Evolutionary conservation across 2,329 filamentous ascomycete species (phyloP), one percentile per base, ranked within the genome.

Genomic region (Nothophaeocryptopus gaeumannii): DNA sequence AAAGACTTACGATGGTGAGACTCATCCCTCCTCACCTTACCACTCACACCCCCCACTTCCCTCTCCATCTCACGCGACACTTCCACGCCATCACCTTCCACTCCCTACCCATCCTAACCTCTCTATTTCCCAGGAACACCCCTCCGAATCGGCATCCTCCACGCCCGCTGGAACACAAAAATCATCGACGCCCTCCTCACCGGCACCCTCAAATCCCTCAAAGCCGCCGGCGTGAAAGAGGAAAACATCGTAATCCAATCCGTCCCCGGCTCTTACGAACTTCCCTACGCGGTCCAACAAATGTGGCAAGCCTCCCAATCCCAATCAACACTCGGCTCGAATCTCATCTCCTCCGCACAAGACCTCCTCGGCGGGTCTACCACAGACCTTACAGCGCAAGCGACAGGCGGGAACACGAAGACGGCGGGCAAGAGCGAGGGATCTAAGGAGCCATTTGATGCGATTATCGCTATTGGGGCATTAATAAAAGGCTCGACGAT

Each of bases 401-500:
- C 44, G 31, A 38, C 37, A 13, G 44, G 52, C 29, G 39, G 51
- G 45, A 40, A 29, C 14, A 41, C 39, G 35, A 35, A 9, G 37
- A 35, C 10, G 44, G 30, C 38, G 40, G 31, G 40, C 37, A 32
- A 35, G 50, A 14, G 39, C 39, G 15, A 33, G 40, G 56, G 57
- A 38, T 68, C 63, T 34, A 79, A 50, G 73, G 77, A 48, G 42
- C 82, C 89, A 14, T 97, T 97, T 64, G 92, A 97, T 67, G 93
- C 93, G 55, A 84, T 99, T 57, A 91, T 99, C 59, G 90, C 93
- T 45, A 88, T 99, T 60, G 93, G 93, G 48, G 91, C 96, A 49
- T 82, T 99, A 54, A 96, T 99, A 75, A 99, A 99, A 77, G 93
- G 93, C 69, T 88, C 95, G 73, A 97, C 93, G 5, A 96, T 96